Conservation (phyloP, 1,284 basidiomycete species). For the Polyporus tsugae region DNA sequence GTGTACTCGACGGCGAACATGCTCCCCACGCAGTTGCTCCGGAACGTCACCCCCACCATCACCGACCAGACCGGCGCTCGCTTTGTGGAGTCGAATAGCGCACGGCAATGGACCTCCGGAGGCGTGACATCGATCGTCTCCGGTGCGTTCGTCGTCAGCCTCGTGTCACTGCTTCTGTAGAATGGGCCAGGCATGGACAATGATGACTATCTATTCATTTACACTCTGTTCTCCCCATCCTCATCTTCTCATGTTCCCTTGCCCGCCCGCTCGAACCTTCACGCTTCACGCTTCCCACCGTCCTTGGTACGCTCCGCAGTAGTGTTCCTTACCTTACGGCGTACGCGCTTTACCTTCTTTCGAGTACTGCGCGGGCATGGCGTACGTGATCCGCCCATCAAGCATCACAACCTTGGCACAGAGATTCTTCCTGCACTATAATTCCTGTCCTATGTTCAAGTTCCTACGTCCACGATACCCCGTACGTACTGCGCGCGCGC, state of each 20-base stretch:
- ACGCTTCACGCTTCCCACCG: background rate
- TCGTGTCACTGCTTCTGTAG: conserved; percentile 34
- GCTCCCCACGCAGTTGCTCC: conserved; percentile 63
- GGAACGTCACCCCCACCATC: conserved; percentile 50
- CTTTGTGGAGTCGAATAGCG: conserved; percentile 19
- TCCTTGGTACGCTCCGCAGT: background rate
- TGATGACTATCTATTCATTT: conserved; percentile 14
- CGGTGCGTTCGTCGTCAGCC: conserved; percentile 27
- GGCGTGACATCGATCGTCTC: conserved; percentile 25
- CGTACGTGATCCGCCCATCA: conserved; percentile 1
- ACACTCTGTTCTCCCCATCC: conserved; percentile 7
- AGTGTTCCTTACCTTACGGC: background rate
- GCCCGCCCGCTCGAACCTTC: background rate
- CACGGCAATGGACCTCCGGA: conserved; percentile 28
- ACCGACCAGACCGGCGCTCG: conserved; percentile 22
- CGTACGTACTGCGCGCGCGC: conserved; percentile 24
- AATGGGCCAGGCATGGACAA: conserved; percentile 13
- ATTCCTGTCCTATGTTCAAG: conserved; percentile 1
- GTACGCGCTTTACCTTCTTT: background rate
- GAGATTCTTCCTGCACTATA: conserved; percentile 18
- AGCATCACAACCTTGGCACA: conserved; percentile 18
- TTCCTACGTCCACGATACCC: conserved; percentile 24
- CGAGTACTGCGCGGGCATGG: conserved; percentile 11
- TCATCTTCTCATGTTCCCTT: background rate
- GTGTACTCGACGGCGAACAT: conserved; percentile 68